Evolutionary conservation across 1,139 yeast species (phyloP).

Genomic region (Scheffersomyces lignicola): DNA sequence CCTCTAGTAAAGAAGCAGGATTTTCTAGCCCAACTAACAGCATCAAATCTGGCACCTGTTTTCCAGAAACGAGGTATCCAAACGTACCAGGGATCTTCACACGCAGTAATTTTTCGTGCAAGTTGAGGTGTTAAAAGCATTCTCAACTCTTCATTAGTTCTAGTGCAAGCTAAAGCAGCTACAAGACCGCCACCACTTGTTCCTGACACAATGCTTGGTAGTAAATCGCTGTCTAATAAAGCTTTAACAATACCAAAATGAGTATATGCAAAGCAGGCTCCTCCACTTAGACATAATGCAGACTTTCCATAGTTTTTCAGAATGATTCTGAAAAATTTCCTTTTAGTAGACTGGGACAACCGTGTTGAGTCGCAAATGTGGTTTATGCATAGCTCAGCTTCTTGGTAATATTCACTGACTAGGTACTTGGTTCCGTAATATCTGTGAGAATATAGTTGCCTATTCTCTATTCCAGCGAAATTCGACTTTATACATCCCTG

Average conservation of each 20-base stretch:
- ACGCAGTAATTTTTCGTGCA: slow-evolving; percentile 68
- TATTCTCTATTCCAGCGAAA: slow-evolving; percentile 78
- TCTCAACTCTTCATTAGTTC: slow-evolving; percentile 66
- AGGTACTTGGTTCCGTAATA: slow-evolving; percentile 72
- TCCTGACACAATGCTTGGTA: slow-evolving; percentile 73
- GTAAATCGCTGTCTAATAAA: slow-evolving; percentile 59
- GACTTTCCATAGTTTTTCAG: slow-evolving; percentile 70
- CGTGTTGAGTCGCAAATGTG: slow-evolving; percentile 39
- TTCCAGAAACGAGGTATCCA: slow-evolving; percentile 67
- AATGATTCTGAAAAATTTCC: slow-evolving; percentile 56
- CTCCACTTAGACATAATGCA: slow-evolving; percentile 75
- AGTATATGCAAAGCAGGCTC: slow-evolving; percentile 76
- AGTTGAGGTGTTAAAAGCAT: slow-evolving; percentile 59
- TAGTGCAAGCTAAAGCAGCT: slow-evolving; percentile 70
- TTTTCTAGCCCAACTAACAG: slow-evolving; percentile 73
- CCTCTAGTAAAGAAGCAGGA: slow-evolving; percentile 72
- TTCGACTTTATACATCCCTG: slow-evolving; percentile 72
- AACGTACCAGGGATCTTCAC: slow-evolving; percentile 62
- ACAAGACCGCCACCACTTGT: slow-evolving; percentile 85
- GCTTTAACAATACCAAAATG: slow-evolving; percentile 81
- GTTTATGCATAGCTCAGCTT: slow-evolving; percentile 51
- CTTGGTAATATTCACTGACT: slow-evolving; percentile 55
- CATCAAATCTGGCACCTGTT: slow-evolving; percentile 80
- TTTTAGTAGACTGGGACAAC: slow-evolving; percentile 42
- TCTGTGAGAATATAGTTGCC: slow-evolving; percentile 68